phyloP scores from a whole-genome alignment of 2,329 filamentous ascomycete genomes.

The Colletotrichum nymphaeae region DNA sequence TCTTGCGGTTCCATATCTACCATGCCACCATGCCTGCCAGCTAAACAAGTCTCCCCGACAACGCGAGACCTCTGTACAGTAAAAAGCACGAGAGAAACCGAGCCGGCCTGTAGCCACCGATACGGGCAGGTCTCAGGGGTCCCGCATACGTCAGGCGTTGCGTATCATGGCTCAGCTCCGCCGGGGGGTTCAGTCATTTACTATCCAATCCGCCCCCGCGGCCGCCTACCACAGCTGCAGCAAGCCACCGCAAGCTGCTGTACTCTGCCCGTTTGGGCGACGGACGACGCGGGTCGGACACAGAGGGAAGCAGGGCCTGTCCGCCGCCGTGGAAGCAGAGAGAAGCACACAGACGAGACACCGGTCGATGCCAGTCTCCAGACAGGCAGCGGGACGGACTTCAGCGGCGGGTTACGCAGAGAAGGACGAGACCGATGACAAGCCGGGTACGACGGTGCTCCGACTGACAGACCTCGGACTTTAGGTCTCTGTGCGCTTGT shows the following conservation, averaged over 20 bases:
- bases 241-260: slow-evolving; percentile 27
- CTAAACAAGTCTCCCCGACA: slow-evolving; percentile 23
- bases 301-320: slow-evolving; percentile 7
- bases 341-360: slow-evolving; percentile 30
- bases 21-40: background rate
- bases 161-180: slow-evolving; percentile 31
- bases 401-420: background rate
- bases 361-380: slow-evolving; percentile 16
- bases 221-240: slow-evolving; percentile 14
- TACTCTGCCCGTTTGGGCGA: slow-evolving; percentile 25
- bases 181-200: slow-evolving; percentile 13
- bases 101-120: background rate
- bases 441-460: slow-evolving; percentile 17
- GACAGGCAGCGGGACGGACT: slow-evolving; percentile 22
- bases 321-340: slow-evolving; percentile 32
- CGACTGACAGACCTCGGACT: background rate
- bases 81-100: background rate
- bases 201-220: slow-evolving; percentile 15
- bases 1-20: background rate
- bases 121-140: slow-evolving; percentile 19
- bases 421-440: background rate
- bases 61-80: slow-evolving; percentile 16
- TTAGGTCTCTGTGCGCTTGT: background rate
- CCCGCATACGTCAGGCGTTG: slow-evolving; percentile 29
- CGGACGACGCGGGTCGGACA: slow-evolving; percentile 15